phyloP scores from a whole-genome alignment of 2,329 filamentous ascomycete species.

The Atkinsonella hypoxylon region DNA sequence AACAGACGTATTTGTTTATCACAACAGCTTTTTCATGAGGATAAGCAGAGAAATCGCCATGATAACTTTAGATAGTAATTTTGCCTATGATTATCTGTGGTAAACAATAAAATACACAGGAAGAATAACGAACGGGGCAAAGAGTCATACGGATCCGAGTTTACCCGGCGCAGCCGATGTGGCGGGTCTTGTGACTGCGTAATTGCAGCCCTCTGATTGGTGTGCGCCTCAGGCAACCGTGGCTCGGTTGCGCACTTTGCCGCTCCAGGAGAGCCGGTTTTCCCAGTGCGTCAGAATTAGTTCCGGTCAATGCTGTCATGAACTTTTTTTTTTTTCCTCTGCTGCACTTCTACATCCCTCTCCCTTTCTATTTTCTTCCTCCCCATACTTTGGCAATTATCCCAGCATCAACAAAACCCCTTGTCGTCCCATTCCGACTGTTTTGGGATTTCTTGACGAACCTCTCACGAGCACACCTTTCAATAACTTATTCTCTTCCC shows the following conservation, averaged over 20 bases:
- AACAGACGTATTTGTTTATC: no score
- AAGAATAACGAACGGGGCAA: no score
- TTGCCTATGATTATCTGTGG: no score
- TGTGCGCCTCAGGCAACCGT: conserved; percentile 17
- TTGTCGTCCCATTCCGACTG: background rate
- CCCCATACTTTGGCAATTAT: conserved; percentile 8
- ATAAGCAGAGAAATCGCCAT: no score
- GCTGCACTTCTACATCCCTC: conserved; percentile 8
- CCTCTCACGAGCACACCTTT: conserved; percentile 7
- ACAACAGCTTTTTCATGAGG: no score
- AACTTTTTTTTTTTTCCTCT: conserved; percentile 18
- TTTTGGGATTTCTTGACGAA: conserved; percentile 5
- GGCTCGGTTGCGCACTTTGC: conserved; percentile 14
- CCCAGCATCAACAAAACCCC: conserved; percentile 5
- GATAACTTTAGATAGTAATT: no score
- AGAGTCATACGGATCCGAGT: conserved; percentile 24
- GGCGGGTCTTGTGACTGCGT: conserved; percentile 14
- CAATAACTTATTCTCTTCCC: conserved; percentile 4
- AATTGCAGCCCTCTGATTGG: conserved; percentile 28
- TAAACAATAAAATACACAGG: no score
- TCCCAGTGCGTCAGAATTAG: conserved; percentile 2
- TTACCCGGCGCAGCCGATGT: conserved; percentile 20
- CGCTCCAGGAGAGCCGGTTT: background rate
- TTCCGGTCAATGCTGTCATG: conserved; percentile 28
- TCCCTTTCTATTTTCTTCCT: conserved; percentile 13